These are phyloP conservation scores for Tilletia indica DNA, from an alignment of 1,284 basidiomycete species.

Conservation along the genomic window DNA sequence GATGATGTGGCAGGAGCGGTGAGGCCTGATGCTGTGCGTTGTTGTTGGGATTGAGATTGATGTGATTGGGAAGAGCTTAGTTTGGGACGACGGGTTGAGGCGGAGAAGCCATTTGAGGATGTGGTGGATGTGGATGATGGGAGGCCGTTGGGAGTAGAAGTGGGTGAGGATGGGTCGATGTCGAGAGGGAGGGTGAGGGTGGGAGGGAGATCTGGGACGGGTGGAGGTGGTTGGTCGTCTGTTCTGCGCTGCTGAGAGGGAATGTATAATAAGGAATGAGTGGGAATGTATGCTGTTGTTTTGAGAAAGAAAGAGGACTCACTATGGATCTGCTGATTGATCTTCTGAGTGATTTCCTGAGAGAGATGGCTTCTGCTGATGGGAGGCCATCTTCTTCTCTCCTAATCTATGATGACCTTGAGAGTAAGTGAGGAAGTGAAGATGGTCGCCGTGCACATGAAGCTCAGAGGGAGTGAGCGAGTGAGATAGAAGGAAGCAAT, in stretches of 20 bases:
- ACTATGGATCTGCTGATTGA: background rate
- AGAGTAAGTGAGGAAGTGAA: too few relatives aligned
- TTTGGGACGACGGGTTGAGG: background rate
- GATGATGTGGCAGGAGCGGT: background rate
- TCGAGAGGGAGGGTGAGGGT: slow-evolving; percentile 17
- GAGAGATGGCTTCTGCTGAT: too few relatives aligned
- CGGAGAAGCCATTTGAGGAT: background rate
- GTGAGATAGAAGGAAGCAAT: too few relatives aligned
- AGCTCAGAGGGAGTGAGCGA: too few relatives aligned
- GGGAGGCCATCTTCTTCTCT: too few relatives aligned
- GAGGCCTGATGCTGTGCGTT: background rate
- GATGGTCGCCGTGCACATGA: too few relatives aligned
- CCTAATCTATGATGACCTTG: too few relatives aligned
- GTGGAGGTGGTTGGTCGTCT: slow-evolving; percentile 9
- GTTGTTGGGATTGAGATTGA: background rate
- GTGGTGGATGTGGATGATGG: background rate
- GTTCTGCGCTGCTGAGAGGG: background rate
- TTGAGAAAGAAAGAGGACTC: too few relatives aligned
- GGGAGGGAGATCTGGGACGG: slow-evolving; percentile 16
- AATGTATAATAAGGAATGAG: background rate
- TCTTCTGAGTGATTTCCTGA: slow-evolving; percentile 10
- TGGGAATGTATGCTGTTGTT: too few relatives aligned
- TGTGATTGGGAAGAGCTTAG: too few relatives aligned
- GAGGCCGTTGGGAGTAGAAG: too few relatives aligned
- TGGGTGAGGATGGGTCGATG: slow-evolving; percentile 6